Evolutionary conservation across 352 stramenopile species (phyloP), one percentile per base, ranked within the genome.

Genomic region (Phytophthora nicotianae): DNA sequence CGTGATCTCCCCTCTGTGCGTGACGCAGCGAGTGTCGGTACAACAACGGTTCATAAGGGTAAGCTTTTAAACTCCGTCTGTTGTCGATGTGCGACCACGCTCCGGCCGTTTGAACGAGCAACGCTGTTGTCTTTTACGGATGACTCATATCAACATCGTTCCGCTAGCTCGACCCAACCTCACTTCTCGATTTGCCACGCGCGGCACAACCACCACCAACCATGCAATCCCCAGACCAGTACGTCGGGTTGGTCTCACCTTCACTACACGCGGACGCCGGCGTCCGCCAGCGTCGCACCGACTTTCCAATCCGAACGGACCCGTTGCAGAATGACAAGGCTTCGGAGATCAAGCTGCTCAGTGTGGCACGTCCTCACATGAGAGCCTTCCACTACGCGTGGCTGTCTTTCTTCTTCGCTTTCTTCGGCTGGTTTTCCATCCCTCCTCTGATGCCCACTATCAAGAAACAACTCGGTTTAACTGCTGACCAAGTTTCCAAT

Each of bases 341-440:
- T 26, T 43, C 38, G n/a, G 64, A 83, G 55, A 70, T 83, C 27
- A 65, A 66, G 32, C 48, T 74, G 9, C 50, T 83, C 4, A 76
- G 68, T 27, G 50, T 63, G 1, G 35, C 47, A 13, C 48, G 68
- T 13, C 94, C 95, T 0, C 94, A 98, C 74, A 98, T 98, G 92
- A 86, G 93, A 46, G 89, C 91, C 20, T 98, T 98, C 75, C 93
- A 98, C 79, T 91, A 81, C 67, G 70, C 89, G 16, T 98, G 93
- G 93, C 65, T 98, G 13, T 92, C 76, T 37, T 98, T 98, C 79
- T 98, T 98, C 79, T 86, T 95, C 45, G 93, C 94, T 50, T 98
- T 98, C 80, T 93, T 98, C 62, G 90, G 94, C 47, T 98, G 93
- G 91, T 98, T 98, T 71, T 86, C 89, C 42, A 97, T 98, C 70